Evolutionary conservation across 2,329 filamentous ascomycete species (phyloP).

Genomic region (Sclerotinia minor): DNA sequence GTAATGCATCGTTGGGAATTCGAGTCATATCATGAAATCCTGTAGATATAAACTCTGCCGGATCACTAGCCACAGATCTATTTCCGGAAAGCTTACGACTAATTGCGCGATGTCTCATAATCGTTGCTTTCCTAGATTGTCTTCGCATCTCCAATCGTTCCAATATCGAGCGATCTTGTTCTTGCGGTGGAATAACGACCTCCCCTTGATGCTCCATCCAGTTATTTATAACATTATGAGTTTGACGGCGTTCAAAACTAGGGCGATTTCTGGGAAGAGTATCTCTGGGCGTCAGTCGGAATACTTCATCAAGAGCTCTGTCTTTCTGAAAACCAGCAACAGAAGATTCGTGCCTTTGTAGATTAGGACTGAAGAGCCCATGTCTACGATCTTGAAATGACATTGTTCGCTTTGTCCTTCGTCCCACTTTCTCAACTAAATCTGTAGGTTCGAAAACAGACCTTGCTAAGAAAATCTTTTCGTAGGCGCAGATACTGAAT

Average conservation of each 20-base stretch:
- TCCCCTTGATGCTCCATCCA: conserved; percentile 80
- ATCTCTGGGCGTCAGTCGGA: conserved; percentile 69
- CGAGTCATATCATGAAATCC: conserved; percentile 31
- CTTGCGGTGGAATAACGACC: conserved; percentile 56
- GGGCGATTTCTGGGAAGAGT: conserved; percentile 60
- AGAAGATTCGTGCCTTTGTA: conserved; percentile 78
- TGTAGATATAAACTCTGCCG: conserved; percentile 60
- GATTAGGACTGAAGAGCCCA: conserved; percentile 71
- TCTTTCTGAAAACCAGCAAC: conserved; percentile 89
- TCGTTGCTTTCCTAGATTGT: conserved; percentile 37
- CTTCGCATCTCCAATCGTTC: conserved; percentile 54
- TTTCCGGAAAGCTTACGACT: conserved; percentile 48
- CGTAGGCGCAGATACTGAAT: conserved; percentile 84
- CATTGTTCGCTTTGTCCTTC: conserved; percentile 51
- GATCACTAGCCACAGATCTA: conserved; percentile 63
- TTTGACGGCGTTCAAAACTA: conserved; percentile 67
- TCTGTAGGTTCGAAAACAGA: conserved; percentile 81
- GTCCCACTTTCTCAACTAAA: conserved; percentile 70
- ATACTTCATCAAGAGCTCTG: conserved; percentile 86
- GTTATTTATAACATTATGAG: conserved; percentile 77
- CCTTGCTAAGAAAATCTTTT: conserved; percentile 73
- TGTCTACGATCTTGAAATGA: conserved; percentile 56
- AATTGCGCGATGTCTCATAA: conserved; percentile 29
- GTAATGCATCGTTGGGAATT: conserved; percentile 24
- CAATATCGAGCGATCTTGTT: conserved; percentile 59